Percentiles rank a stretch among this genome's conserved stretches.
These are phyloP conservation scores for Penicillium italicum DNA, from an alignment of 2,329 filamentous ascomycete genomes.

Conservation along the genomic window DNA sequence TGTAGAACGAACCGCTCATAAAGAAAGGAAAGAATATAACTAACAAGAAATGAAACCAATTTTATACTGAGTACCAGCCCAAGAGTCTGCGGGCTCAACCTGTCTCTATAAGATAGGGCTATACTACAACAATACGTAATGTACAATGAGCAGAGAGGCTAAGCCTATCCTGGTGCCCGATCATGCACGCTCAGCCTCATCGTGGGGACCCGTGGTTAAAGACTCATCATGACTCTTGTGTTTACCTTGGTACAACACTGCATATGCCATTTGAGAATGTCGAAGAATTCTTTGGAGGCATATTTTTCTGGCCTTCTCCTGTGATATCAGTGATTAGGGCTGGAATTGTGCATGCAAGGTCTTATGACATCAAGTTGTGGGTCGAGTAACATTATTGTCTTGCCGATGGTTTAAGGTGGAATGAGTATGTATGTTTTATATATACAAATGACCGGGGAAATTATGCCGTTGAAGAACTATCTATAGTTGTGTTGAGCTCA, in stretches of 20 bases:
- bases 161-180: constrained; percentile 8
- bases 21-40: background rate
- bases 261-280: no score
- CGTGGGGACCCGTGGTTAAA: background rate
- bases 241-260: background rate
- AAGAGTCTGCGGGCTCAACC: no score
- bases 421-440: background rate
- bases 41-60: background rate
- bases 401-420: background rate
- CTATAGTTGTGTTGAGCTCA: background rate
- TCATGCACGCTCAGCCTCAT: background rate
- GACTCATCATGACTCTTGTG: constrained; percentile 1
- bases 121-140: no score
- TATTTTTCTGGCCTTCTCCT: background rate
- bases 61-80: background rate
- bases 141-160: background rate
- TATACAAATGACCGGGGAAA: background rate
- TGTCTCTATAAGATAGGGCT: background rate
- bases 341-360: background rate
- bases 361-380: constrained; percentile 11
- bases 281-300: background rate
- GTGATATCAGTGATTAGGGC: constrained; percentile 6
- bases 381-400: constrained; percentile 1
- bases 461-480: background rate
- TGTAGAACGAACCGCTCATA: background rate